phyloP scores from a whole-genome alignment of 768 basidiomycete genomes.

The Infundibulicybe gibba region DNA sequence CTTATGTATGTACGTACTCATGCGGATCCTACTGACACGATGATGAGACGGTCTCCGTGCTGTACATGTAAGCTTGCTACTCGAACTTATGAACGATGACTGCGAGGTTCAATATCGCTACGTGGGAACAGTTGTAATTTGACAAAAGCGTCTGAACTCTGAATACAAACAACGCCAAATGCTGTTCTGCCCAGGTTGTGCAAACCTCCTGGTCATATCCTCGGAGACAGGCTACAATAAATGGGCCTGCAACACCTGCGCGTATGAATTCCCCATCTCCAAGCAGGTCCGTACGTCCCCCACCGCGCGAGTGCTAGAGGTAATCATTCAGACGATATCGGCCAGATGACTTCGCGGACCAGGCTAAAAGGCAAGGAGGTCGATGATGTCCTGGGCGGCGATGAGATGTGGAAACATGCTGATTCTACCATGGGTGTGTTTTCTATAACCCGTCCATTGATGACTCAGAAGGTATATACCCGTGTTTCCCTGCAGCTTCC shows the following conservation, averaged over 20 bases:
- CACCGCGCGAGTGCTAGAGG: no score
- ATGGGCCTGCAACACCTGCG: slow-evolving; percentile 91
- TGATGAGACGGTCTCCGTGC: no score
- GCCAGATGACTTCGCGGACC: slow-evolving; percentile 88
- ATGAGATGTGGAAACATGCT: slow-evolving; percentile 91
- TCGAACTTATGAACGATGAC: no score
- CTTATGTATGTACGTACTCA: no score
- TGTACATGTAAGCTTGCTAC: no score
- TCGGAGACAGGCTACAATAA: slow-evolving; percentile 81
- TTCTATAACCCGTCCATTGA: neutral
- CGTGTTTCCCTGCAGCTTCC: slow-evolving; percentile 30
- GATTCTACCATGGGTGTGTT: slow-evolving; percentile 81
- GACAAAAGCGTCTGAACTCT: no score
- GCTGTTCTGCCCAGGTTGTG: slow-evolving; percentile 94
- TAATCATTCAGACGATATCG: neutral
- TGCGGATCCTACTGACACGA: no score
- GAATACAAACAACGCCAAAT: no score
- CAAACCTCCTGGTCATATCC: slow-evolving; percentile 81
- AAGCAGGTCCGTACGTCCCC: slow-evolving; percentile 54
- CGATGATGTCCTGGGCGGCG: slow-evolving; percentile 95
- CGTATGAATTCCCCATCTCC: slow-evolving; percentile 91
- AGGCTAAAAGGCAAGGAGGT: slow-evolving; percentile 85
- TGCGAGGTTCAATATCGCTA: no score
- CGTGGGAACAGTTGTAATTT: no score
- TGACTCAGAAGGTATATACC: neutral